Evolutionary conservation across 495 filamentous ascomycete genomes (phyloP), one percentile per base, ranked within the genome.

Genomic region (Lentithecium fluviatile): DNA sequence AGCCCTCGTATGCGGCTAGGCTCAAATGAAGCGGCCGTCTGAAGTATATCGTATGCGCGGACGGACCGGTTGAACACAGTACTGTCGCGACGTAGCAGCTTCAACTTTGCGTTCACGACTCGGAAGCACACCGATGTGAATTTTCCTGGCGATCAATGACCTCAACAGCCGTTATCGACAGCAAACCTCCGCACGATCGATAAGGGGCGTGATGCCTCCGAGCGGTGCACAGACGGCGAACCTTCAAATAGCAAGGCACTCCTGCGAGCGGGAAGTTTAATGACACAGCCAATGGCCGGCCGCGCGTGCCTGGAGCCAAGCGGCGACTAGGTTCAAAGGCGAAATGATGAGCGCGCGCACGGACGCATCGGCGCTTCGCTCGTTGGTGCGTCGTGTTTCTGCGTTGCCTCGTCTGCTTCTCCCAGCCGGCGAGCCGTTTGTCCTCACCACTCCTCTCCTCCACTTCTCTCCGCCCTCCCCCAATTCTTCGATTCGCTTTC

Each of bases 401-500:
- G 17, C 29, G 46, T 15, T 17, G 43, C 11, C 45, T n/a, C 32
- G 20, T 24, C 7, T 51, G 42, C 48, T 58, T 53, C 53, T 32
- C 34, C 36, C 46, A 25, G 21, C 52, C 63, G 49, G 37, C 26
- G 19, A 19, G 2, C 5, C 19, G 51, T 25, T 45, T 23, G 51
- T 36, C 12, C 32, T 47, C 29, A 17, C 45, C 46, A 11, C 58
- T 26, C 37, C 55, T 51, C 50, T 29, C 10, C 65, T 56, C 37
- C 45, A 29, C 45, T 42, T 62, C 59, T 47, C 43, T 25, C 34
- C 61, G 37, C 61, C 49, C 23, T 17, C 45, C 50, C 55, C 25
- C 58, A 45, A 45, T 58, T 56, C 54, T 58, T 67, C 56, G 25
- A 17, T 56, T 64, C 56, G 65, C 65, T 43, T 50, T 58, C 29